Evolutionary conservation across 768 basidiomycete species (phyloP), one percentile per base, ranked within the genome.

Genomic region (Macrolepiota albuminosa): DNA sequence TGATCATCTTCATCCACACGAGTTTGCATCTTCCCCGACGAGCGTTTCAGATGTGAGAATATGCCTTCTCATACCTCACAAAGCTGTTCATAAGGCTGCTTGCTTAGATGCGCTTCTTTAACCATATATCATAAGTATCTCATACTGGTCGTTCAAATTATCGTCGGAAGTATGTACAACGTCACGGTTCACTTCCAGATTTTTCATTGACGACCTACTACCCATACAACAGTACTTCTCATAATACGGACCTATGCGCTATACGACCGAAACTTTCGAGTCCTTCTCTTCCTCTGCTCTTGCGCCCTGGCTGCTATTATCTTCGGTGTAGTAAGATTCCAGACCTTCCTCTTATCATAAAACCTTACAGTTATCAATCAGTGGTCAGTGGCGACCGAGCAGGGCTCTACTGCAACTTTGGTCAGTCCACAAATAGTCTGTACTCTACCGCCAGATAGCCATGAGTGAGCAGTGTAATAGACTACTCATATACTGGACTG

Each of bases 111-210:
- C 50, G 33, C 59, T 18, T 21, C 50, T 1, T 58, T 75, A 3
- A 58, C 64, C 3, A 55, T 56, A 0, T 71, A 67, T 52, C 73
- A 75, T 56, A 67, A 72, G 60, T 71, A 70, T 33, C 60, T 70
- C 26, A 66, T 70, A 26, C 67, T 78, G 13, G 45, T 66, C 3
- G 67, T 75, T 9, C 77, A 80, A 60, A 59, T 72, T 5, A 59
- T 76, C 37, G 74, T 77, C 16, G 76, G 72, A 4, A 55, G 77
- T 75, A 57, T 45, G 75, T 71, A 3, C 33, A 34, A 47, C 7
- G 11, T 48, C 14, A 18, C 2, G 2, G 3, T 26, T 18, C 0
- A 13, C 36, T 9, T 18, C 18, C 2, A 13, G 21, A 52, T n/a
- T 2, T 1, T 14, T 2, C n/a, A 26, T 14, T n/a, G 18, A 26